A percentile compares a stretch with the other conserved stretches of the same genome.
phyloP scores from a whole-genome alignment of 1,284 basidiomycete species.

The Acaromyces ingoldii region DNA sequence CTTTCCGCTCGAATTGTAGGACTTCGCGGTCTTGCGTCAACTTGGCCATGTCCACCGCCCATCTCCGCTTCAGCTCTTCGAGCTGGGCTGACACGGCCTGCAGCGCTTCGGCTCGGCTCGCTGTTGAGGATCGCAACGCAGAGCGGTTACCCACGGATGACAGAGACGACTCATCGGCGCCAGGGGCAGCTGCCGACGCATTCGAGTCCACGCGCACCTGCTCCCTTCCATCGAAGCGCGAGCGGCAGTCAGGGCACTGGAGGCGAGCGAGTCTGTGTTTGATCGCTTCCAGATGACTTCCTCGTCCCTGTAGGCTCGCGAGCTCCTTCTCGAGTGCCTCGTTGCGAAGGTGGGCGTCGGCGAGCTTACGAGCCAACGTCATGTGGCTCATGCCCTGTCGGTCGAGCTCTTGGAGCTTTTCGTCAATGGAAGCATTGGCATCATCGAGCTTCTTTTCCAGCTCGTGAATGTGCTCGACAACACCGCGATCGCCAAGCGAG shows the following conservation, averaged over 20 bases:
- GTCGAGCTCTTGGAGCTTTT: constrained; percentile 31
- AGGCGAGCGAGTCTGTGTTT: background rate
- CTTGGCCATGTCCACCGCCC: constrained; percentile 24
- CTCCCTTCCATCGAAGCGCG: background rate
- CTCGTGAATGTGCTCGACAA: constrained; percentile 21
- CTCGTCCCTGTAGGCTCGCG: constrained; percentile 14
- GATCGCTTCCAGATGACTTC: background rate
- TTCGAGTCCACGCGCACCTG: constrained; percentile 6
- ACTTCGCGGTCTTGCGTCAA: constrained; percentile 11
- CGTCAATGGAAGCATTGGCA: constrained; percentile 32
- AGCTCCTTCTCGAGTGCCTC: constrained; percentile 29
- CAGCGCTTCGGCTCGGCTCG: constrained; percentile 15
- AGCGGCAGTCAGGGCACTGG: background rate
- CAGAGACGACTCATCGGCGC: too few relatives aligned
- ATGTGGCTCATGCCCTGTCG: constrained; percentile 24
- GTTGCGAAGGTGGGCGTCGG: constrained; percentile 22
- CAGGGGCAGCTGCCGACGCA: too few relatives aligned
- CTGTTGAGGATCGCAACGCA: constrained; percentile 15
- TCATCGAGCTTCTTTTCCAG: constrained; percentile 29
- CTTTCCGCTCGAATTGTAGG: background rate
- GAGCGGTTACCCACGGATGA: too few relatives aligned
- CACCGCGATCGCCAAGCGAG: constrained; percentile 25
- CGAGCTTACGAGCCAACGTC: constrained; percentile 20
- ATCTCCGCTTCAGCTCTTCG: constrained; percentile 25
- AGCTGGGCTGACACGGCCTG: constrained; percentile 26